Base-by-base conservation (phyloP, 352 stramenopile genomes). In the Phytophthora agathidicida region DNA sequence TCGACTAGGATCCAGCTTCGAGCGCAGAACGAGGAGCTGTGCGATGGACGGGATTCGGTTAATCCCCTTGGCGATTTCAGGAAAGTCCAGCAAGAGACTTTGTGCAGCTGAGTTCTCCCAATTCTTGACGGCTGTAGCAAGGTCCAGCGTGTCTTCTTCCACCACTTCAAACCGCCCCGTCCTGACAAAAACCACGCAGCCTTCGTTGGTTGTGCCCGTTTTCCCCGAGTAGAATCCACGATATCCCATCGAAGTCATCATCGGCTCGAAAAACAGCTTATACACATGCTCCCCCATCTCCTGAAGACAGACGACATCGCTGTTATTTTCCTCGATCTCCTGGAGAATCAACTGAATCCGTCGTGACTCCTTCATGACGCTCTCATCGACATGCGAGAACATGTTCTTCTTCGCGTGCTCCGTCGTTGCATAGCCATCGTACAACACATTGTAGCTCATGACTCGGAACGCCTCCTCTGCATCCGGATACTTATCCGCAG, bases 361-460 rank as follows among this genome's bases (percentile, higher is more conserved):
- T 31, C 89, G 88, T 46, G 77, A 73, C 43, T 92, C 80, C 16
- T 77, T 65, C 33, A 91, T 68, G 8, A 80, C 39, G 10, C 60
- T 56, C 3, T 63, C 52, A 9, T 73, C 56, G 3, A 71, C 80
- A 49, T 90, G 90, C 38, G 76, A 63, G 48, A 91, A 94, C 58
- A 93, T 55, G 22, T 75, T 80, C 39, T 70, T 68, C 56, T 84
- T 67, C 19, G 75, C 68, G 22, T 82, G 77, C 11, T 77, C 47
- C 3, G 83, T 85, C 2, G 69, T 82, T 20, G 81, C 83, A 39
- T 93, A 94, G 3, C 84, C 83, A 31, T 85, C 73, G 46, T 81
- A 94, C 10, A 94, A 32, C 19, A 94, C 72, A 44, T 94, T 94
- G 61, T 94, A 94, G 45, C 67, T 89, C 85, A 94, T 91, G 10